Conservation (phyloP, 805 yeast genomes). For the Saccharomycopsis sp. region DNA sequence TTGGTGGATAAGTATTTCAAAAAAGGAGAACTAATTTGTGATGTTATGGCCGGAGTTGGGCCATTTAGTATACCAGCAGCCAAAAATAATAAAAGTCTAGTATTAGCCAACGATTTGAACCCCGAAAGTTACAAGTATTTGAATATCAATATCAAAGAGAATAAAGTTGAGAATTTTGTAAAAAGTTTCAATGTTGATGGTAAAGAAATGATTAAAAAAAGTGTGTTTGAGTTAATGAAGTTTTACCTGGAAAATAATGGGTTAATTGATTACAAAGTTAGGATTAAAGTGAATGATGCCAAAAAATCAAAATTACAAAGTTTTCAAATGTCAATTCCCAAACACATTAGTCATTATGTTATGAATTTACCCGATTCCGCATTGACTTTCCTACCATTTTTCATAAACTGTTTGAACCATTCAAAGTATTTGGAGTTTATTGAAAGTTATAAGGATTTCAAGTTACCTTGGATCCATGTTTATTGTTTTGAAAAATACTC, state of each 20-base stretch:
- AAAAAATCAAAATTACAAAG: slow-evolving; percentile 20
- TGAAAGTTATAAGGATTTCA: slow-evolving; percentile 31
- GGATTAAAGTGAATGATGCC: slow-evolving; percentile 12
- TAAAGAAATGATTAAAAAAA: slow-evolving; percentile 57
- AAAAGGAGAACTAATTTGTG: slow-evolving; percentile 71
- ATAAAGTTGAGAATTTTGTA: slow-evolving; percentile 54
- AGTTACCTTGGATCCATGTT: slow-evolving; percentile 69
- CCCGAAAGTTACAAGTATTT: slow-evolving; percentile 76
- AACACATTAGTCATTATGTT: slow-evolving; percentile 58
- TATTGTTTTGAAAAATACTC: slow-evolving; percentile 89
- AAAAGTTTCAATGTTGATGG: slow-evolving; percentile 70
- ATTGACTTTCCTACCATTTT: slow-evolving; percentile 67
- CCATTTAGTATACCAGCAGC: slow-evolving; percentile 98
- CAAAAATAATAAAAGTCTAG: slow-evolving; percentile 48
- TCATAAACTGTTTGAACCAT: slow-evolving; percentile 55
- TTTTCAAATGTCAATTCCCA: slow-evolving; percentile 42
- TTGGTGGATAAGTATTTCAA: slow-evolving; percentile 47
- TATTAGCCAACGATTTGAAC: slow-evolving; percentile 87
- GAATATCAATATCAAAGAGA: slow-evolving; percentile 48
- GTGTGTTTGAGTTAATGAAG: slow-evolving; percentile 41
- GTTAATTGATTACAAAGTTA: slow-evolving; percentile 27
- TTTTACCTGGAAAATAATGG: slow-evolving; percentile 32
- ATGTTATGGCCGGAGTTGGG: slow-evolving; percentile 98
- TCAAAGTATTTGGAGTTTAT: slow-evolving; percentile 27
- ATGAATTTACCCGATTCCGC: slow-evolving; percentile 97